Base-by-base conservation (phyloP, 192 early-diverging fungal genomes). In the Entomortierella parvispora region DNA sequence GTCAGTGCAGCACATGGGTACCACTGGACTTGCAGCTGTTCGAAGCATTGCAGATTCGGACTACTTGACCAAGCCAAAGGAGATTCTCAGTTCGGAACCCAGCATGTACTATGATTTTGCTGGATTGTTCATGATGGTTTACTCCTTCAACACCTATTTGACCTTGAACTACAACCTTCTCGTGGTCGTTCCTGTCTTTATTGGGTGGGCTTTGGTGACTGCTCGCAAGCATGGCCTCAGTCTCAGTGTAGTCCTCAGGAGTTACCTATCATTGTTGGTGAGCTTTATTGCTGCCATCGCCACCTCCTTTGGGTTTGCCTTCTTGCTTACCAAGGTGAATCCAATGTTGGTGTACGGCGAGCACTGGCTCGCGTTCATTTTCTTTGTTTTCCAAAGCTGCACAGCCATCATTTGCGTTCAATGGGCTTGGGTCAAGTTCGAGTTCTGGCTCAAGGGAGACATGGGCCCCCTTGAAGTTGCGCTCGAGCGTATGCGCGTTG, bases 1-100 rank as follows among this genome's bases (percentile, higher is more conserved):
- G 4, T 85, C 87, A 20, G 68, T 92, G 14, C 86, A 89, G 28
- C 87, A 88, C 71, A 90, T 92, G 91, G 91, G 91, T n/a, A 57
- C 62, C 23, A 84, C 84, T 26, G 81, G 83, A 5, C 68, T 92
- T 18, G 47, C 62, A 17, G 69, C 82, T 3, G 71, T 81, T 2
- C 86, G 84, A 4, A 71, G 65, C 34, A 85, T 90, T 58, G 86
- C 89, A 14, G 64, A 84, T 23, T 83, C 82, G 4, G 61, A 62
- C 22, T 75, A 65, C 25, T 49, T 82, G 58, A 58, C 68, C 25
- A 65, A 63, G 9, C 57, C 58, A 10, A 69, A 79, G 28, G 51
- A 70, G n/a, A 71, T 68, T 32, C 10, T 71, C 23, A 62, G 61
- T 61, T 46, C 48, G 11, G 81, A 82, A 17, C 47, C 70, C 11